Evolutionary conservation across 108 stramenopile species (phyloP).

Genomic region (Cyclotella cryptica): DNA sequence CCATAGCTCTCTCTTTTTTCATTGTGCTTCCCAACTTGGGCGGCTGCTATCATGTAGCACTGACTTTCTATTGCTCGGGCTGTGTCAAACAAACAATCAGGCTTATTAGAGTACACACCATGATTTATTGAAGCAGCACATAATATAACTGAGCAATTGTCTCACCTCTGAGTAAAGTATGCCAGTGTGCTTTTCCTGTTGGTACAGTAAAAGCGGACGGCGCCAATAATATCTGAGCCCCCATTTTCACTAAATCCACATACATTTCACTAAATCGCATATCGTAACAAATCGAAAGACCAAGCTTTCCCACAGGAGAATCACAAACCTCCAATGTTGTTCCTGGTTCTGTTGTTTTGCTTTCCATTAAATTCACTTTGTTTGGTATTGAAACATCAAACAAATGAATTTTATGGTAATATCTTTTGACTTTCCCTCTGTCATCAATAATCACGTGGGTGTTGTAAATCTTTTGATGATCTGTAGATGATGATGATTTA

Average conservation of each 20-base stretch:
- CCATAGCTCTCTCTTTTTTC: constrained; percentile 88
- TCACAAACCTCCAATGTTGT: constrained; percentile 77
- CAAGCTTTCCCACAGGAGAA: constrained; percentile 87
- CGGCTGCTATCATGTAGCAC: constrained; percentile 96
- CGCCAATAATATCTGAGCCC: constrained; percentile 86
- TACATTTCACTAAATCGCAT: constrained; percentile 95
- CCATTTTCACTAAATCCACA: constrained; percentile 58
- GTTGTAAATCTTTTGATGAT: constrained; percentile 81
- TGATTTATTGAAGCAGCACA: background rate
- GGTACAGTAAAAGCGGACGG: constrained; percentile 96
- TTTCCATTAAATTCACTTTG: constrained; percentile 79
- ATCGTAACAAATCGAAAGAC: constrained; percentile 96
- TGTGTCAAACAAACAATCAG: background rate
- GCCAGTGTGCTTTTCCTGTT: constrained; percentile 98
- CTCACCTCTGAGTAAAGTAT: constrained; percentile 81
- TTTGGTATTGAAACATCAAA: constrained; percentile 93
- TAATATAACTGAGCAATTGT: background rate
- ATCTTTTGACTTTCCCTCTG: constrained; percentile 57
- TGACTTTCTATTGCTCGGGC: constrained; percentile 97
- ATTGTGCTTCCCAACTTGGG: constrained; percentile 92
- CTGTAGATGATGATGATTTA: constrained; percentile 36
- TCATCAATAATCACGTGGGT: constrained; percentile 93
- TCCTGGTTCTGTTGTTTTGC: constrained; percentile 85
- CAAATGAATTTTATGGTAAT: constrained; percentile 95
- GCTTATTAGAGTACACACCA: background rate